Percentiles rank a stretch among this genome's conserved stretches.
Evolutionary conservation across 257 asterid genomes (phyloP).

Genomic region (Nicotiana otophora): DNA sequence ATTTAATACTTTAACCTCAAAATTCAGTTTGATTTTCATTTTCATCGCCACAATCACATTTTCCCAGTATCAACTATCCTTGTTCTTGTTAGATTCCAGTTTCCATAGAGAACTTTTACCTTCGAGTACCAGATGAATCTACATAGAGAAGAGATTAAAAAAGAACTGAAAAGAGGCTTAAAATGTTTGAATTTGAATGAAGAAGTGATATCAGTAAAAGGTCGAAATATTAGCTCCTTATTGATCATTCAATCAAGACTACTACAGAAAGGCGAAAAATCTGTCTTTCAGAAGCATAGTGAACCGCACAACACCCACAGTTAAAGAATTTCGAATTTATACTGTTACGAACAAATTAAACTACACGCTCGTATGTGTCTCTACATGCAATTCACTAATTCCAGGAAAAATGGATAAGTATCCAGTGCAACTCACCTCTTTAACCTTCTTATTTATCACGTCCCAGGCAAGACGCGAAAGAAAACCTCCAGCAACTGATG

Average conservation of each 20-base stretch:
- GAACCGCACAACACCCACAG: background rate
- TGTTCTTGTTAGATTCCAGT: background rate
- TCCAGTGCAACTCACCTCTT: slow-evolving; percentile 49
- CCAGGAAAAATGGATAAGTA: background rate
- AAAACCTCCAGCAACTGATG: slow-evolving; percentile 96
- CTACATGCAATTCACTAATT: slow-evolving; percentile 1
- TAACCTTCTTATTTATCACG: slow-evolving; percentile 70
- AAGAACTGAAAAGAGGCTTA: background rate
- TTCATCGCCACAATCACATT: background rate
- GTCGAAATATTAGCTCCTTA: background rate
- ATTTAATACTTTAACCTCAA: background rate
- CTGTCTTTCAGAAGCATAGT: background rate
- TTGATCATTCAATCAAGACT: background rate
- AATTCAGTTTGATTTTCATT: background rate
- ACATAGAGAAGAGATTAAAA: background rate
- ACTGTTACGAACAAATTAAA: background rate
- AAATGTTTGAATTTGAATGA: background rate
- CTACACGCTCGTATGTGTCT: background rate
- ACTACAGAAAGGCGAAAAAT: background rate
- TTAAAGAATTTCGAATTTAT: background rate
- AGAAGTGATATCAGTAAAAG: background rate
- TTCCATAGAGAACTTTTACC: background rate
- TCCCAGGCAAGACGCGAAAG: slow-evolving; percentile 81
- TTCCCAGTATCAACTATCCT: background rate
- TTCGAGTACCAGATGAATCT: background rate